phyloP scores from a whole-genome alignment of 2,329 filamentous ascomycete genomes.

The Phaeophleospora eucalypticola region DNA sequence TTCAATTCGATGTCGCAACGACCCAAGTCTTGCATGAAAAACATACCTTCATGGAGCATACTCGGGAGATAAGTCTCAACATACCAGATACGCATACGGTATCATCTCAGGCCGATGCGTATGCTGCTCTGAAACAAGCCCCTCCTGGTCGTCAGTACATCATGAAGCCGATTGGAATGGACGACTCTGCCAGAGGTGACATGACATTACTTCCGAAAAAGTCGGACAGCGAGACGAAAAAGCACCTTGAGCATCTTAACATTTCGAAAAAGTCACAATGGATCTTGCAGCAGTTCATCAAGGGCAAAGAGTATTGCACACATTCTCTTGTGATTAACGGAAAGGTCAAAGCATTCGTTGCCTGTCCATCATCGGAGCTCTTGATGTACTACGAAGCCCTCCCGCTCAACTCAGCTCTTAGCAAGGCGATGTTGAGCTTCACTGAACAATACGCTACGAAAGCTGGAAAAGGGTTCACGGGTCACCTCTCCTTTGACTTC shows the following conservation, averaged over 20 bases:
- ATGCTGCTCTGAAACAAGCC: conserved; percentile 6
- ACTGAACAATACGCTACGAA: conserved; percentile 55
- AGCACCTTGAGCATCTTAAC: conserved; percentile 51
- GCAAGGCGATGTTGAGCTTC: conserved; percentile 59
- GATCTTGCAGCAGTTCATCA: conserved; percentile 66
- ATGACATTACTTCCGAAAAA: conserved; percentile 61
- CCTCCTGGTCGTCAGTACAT: conserved; percentile 51
- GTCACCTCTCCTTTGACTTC: conserved; percentile 70
- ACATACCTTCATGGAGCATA: conserved; percentile 59
- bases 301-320: conserved; percentile 64
- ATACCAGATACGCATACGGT: conserved; percentile 48
- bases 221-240: conserved; percentile 50
- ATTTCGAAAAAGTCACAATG: conserved; percentile 56
- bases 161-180: conserved; percentile 62
- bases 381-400: conserved; percentile 65
- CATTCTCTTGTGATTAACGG: conserved; percentile 66
- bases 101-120: conserved; percentile 32
- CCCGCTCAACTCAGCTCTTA: conserved; percentile 51
- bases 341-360: conserved; percentile 60
- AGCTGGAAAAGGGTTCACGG: conserved; percentile 54
- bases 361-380: conserved; percentile 60
- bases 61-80: conserved; percentile 50
- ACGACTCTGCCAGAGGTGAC: conserved; percentile 56
- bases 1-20: conserved; percentile 58
- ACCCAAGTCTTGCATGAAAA: conserved; percentile 62